Conservation (phyloP, 164 flowering plant species). For the Nymphaea colorata region DNA sequence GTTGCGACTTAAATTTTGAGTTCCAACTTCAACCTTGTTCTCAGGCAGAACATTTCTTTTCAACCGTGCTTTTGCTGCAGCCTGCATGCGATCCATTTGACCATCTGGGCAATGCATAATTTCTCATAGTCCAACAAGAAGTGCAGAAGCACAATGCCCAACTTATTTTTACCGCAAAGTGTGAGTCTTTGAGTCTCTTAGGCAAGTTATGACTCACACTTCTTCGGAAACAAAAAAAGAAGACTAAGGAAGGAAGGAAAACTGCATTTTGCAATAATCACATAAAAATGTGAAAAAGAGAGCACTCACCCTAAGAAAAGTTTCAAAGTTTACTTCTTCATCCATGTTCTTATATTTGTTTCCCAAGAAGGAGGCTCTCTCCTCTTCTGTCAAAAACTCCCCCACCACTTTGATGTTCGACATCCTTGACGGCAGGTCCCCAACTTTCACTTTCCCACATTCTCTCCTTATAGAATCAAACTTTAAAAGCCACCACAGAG, state of each 20-base stretch:
- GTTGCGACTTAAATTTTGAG: too few species aligned
- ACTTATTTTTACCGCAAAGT: too few species aligned
- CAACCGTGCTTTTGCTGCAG: too few species aligned
- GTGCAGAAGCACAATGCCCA: too few species aligned
- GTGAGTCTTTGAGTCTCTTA: too few species aligned
- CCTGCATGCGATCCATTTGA: too few species aligned
- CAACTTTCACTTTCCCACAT: conserved; percentile 37
- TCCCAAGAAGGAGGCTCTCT: conserved; percentile 40
- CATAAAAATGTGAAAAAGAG: background rate
- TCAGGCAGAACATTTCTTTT: too few species aligned
- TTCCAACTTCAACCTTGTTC: too few species aligned
- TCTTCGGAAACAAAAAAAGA: background rate
- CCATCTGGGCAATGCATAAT: too few species aligned
- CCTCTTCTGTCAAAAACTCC: conserved; percentile 67
- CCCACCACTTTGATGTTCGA: conserved; percentile 63
- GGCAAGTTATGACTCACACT: too few species aligned
- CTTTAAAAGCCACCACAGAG: conserved; percentile 17
- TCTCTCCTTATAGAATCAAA: conserved; percentile 65
- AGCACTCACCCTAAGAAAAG: conserved; percentile 52
- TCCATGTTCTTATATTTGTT: conserved; percentile 35
- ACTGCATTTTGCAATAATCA: background rate
- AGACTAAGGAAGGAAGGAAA: background rate
- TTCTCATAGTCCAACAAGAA: too few species aligned
- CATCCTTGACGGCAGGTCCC: conserved; percentile 64
- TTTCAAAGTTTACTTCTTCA: conserved; percentile 74